Evolutionary conservation across 768 basidiomycete genomes (phyloP).

Genomic region (Leccinum variicolor): DNA sequence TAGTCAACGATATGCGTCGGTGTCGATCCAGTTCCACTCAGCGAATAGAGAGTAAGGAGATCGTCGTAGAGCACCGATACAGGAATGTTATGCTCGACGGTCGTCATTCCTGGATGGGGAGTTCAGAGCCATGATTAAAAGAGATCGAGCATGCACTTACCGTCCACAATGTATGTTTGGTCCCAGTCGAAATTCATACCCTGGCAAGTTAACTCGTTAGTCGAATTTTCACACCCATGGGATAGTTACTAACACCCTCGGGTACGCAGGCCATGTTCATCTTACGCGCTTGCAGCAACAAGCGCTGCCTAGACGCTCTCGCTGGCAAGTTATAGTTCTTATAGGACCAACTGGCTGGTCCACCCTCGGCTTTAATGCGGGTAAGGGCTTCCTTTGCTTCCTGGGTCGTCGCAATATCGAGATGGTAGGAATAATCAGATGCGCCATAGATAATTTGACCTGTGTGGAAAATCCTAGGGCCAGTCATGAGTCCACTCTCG

Average conservation of each 20-base stretch:
- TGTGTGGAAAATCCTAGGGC: slow-evolving; percentile 70
- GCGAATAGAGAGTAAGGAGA: slow-evolving; percentile 55
- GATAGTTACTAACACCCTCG: slow-evolving; percentile 48
- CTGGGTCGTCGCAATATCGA: slow-evolving; percentile 57
- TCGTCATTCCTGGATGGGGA: slow-evolving; percentile 60
- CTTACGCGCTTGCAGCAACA: slow-evolving; percentile 58
- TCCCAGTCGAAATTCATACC: slow-evolving; percentile 84
- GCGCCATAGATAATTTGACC: slow-evolving; percentile 53
- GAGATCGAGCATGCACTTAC: slow-evolving; percentile 32
- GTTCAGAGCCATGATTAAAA: not conserved
- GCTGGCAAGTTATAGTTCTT: slow-evolving; percentile 76
- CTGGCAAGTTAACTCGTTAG: slow-evolving; percentile 7
- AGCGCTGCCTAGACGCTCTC: slow-evolving; percentile 63
- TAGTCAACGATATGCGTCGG: slow-evolving; percentile 79
- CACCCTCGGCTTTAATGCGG: slow-evolving; percentile 71
- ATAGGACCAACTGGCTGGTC: slow-evolving; percentile 67
- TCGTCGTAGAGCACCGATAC: slow-evolving; percentile 66
- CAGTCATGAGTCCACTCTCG: slow-evolving; percentile 65
- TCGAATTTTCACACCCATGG: not conserved
- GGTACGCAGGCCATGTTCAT: slow-evolving; percentile 70
- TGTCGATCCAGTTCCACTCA: slow-evolving; percentile 69
- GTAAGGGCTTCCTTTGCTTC: slow-evolving; percentile 65
- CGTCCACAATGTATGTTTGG: slow-evolving; percentile 74
- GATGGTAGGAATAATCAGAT: slow-evolving; percentile 53
- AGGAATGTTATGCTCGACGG: slow-evolving; percentile 69